Evolutionary conservation across 73 alveolate species (phyloP).

Genomic region (Paramecium biaurelia): DNA sequence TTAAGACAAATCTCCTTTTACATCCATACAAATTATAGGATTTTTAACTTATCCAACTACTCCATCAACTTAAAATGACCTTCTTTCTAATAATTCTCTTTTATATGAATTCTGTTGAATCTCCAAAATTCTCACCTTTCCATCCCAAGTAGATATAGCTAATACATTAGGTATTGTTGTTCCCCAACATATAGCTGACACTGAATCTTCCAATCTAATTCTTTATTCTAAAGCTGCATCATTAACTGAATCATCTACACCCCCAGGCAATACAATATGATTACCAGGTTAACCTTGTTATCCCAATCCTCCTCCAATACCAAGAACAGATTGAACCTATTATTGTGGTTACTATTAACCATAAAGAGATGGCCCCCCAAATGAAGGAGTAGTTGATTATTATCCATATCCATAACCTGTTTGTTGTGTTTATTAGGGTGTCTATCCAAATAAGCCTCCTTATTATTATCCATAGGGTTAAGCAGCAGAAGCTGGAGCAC

Average conservation of each 20-base stretch:
- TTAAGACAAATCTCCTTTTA: background rate
- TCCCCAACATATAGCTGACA: slow-evolving; percentile 39
- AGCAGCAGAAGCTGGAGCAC: background rate
- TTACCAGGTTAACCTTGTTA: background rate
- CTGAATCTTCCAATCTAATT: slow-evolving; percentile 25
- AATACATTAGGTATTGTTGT: background rate
- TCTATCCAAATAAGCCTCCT: background rate
- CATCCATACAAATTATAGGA: slow-evolving; percentile 35
- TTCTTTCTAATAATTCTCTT: slow-evolving; percentile 24
- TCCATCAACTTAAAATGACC: slow-evolving; percentile 5
- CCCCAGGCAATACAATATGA: background rate
- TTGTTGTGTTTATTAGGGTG: background rate
- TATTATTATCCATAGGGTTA: background rate
- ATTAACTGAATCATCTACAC: slow-evolving; percentile 20
- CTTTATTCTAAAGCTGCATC: background rate
- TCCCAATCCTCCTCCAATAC: background rate
- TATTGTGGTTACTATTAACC: background rate
- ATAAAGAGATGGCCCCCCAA: background rate
- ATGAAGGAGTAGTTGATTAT: background rate
- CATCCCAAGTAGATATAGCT: slow-evolving; percentile 17
- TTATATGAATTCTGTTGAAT: background rate
- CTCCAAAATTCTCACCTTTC: background rate
- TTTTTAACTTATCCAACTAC: background rate
- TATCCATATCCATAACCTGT: background rate
- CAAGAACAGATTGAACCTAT: background rate